A percentile compares a stretch with the other conserved stretches of the same genome.
phyloP scores from a whole-genome alignment of 2,329 filamentous ascomycete genomes.

The Colletotrichum sp. region DNA sequence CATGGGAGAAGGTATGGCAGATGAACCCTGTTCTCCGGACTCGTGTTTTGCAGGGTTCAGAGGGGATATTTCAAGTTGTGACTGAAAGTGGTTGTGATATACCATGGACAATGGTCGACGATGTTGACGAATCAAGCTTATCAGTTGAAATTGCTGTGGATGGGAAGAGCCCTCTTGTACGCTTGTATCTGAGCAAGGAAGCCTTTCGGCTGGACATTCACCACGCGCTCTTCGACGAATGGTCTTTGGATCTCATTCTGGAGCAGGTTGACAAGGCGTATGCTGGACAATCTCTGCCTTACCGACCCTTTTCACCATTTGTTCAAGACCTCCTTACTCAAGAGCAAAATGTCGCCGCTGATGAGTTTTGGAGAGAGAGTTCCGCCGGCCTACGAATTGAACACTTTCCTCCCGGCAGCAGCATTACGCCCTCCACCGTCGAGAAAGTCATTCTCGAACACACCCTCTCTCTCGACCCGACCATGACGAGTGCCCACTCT shows the following conservation, averaged over 20 bases:
- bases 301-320: slow-evolving; percentile 13
- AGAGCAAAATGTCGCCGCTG: too few relatives aligned
- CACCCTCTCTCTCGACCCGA: neutral
- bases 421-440: neutral
- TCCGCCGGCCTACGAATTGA: too few relatives aligned
- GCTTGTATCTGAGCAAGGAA: neutral
- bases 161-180: neutral
- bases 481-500: neutral
- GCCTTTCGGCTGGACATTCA: neutral
- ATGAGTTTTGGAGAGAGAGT: too few relatives aligned
- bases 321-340: neutral
- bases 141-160: neutral
- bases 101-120: neutral
- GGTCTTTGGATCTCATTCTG: neutral
- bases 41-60: neutral
- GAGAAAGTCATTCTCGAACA: neutral
- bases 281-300: neutral
- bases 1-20: slow-evolving; percentile 26
- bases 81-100: too few relatives aligned
- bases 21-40: slow-evolving; percentile 6
- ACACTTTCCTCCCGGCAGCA: too few relatives aligned
- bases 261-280: neutral
- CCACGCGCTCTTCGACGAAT: slow-evolving; percentile 6
- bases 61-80: neutral
- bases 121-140: neutral